Conservation (phyloP, 148 eudicot genomes). For the Beta vulgaris region DNA sequence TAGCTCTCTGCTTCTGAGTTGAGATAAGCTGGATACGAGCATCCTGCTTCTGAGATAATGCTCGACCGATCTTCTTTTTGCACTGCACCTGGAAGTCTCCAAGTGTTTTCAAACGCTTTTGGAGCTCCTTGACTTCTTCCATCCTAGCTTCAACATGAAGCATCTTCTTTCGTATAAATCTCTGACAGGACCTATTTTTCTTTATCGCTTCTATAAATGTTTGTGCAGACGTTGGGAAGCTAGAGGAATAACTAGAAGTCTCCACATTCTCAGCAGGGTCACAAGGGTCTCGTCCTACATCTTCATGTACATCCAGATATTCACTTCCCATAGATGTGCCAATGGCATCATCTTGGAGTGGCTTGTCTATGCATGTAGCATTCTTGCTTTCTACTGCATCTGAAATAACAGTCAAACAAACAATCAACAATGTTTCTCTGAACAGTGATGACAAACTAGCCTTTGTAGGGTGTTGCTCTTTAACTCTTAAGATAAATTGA, state of each 20-base stretch:
- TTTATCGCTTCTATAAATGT: constrained; percentile 81
- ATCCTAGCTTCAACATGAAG: constrained; percentile 63
- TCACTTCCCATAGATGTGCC: constrained; percentile 41
- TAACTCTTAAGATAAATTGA: neutral
- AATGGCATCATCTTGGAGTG: constrained; percentile 36
- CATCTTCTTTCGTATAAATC: constrained; percentile 62
- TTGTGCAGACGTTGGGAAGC: constrained; percentile 60
- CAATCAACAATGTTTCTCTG: neutral
- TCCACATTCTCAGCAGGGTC: constrained; percentile 19
- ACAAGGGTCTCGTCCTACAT: constrained; percentile 35
- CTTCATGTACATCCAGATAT: constrained; percentile 33
- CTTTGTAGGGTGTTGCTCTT: too few relatives aligned
- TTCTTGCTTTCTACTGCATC: constrained; percentile 18
- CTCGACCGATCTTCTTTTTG: constrained; percentile 55
- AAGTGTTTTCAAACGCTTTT: constrained; percentile 53
- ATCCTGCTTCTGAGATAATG: constrained; percentile 68
- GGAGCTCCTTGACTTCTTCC: constrained; percentile 60
- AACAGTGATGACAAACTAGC: neutral
- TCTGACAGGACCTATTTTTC: constrained; percentile 84
- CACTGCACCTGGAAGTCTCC: constrained; percentile 61
- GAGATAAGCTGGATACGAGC: constrained; percentile 69
- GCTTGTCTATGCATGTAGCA: constrained; percentile 7
- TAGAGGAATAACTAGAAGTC: constrained; percentile 22
- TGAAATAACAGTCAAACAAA: neutral
- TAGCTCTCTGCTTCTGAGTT: constrained; percentile 43